Evolutionary conservation across 2,329 filamentous ascomycete species (phyloP).

Genomic region (Ceratocystis harringtonii): DNA sequence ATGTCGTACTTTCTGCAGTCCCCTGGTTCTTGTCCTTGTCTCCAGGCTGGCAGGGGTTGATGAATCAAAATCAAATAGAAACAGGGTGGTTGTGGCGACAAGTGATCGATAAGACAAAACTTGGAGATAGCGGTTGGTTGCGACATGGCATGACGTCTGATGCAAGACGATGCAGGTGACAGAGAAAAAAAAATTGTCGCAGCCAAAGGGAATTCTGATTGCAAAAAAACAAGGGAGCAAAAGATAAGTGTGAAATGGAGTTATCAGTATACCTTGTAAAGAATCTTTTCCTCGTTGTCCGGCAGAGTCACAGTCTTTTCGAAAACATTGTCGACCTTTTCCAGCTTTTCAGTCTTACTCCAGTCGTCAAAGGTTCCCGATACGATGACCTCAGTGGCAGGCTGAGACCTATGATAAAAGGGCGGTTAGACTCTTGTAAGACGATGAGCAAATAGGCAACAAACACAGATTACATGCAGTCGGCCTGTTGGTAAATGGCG

Average conservation of each 20-base stretch:
- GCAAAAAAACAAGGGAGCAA: conserved; percentile 10
- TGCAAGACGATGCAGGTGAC: background rate
- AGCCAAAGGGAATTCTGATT: background rate
- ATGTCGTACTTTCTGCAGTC: background rate
- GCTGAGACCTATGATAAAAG: conserved; percentile 51
- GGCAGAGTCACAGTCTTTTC: conserved; percentile 67
- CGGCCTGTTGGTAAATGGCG: background rate
- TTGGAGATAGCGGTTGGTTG: background rate
- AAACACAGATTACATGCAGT: background rate
- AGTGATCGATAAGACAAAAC: conserved; percentile 1
- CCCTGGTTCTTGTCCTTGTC: conserved; percentile 2
- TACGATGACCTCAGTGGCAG: conserved; percentile 77
- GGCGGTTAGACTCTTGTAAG: background rate
- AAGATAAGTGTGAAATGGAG: conserved; percentile 4
- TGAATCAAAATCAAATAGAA: background rate
- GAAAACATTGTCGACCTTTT: conserved; percentile 58
- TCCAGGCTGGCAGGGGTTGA: background rate
- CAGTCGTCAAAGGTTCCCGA: conserved; percentile 94
- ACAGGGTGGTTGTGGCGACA: conserved; percentile 5
- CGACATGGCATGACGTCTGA: conserved; percentile 1
- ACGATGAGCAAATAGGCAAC: background rate
- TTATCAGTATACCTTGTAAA: conserved; percentile 68
- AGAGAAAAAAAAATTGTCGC: background rate
- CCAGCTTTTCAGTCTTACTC: conserved; percentile 71
- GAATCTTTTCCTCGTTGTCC: conserved; percentile 53